Evolutionary conservation across 169 alveolate species (phyloP), one percentile per base, ranked within the genome.

Genomic region (Plasmodium inui): DNA sequence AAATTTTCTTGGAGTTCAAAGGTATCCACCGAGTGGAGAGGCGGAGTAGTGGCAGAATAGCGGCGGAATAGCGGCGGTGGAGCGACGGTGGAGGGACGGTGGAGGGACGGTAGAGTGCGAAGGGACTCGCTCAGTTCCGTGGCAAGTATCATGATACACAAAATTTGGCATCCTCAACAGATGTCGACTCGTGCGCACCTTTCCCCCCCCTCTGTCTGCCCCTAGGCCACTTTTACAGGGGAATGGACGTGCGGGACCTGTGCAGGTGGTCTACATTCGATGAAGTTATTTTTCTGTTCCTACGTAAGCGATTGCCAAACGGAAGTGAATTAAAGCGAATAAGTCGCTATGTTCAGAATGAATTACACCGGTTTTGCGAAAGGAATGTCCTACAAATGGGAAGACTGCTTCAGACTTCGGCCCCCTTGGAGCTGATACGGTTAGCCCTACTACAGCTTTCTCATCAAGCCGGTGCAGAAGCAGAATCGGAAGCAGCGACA

Each of bases 1-100:
- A 88, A 88, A 76, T 88, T 61, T 88, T 41, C 55, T 50, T 78
- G 37, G 94, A 88, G 28, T 67, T 55, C 41, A 88, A 88, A 46
- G 94, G 94, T 88, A 12, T 6, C 61, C 14, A 74, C 30, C 26
- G 72, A 57, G 46, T 19, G 32, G 7, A 10, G 44, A 10, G 41
- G 44, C 10, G 22, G 46, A 70, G 14, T 1, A 10, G 19, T 2
- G 71, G 71, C 71, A 37, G 44, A 1, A 32, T 32, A 37, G 44
- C 9, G 8, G 44, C 44, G 55, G n/a, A 17, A 44, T 0, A 2
- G 44, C 3, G 44, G 44, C 8, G 44, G 44, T 7, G 3, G 0
- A 44, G n/a, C 3, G 55, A n/a, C 3, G 44, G 44, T 4, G 44
- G 44, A 37, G 44, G 8, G 8, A 7, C 44, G 55, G n/a, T n/a